Base-by-base conservation (phyloP, 768 basidiomycete genomes). In the Glaciozyma martinii region DNA sequence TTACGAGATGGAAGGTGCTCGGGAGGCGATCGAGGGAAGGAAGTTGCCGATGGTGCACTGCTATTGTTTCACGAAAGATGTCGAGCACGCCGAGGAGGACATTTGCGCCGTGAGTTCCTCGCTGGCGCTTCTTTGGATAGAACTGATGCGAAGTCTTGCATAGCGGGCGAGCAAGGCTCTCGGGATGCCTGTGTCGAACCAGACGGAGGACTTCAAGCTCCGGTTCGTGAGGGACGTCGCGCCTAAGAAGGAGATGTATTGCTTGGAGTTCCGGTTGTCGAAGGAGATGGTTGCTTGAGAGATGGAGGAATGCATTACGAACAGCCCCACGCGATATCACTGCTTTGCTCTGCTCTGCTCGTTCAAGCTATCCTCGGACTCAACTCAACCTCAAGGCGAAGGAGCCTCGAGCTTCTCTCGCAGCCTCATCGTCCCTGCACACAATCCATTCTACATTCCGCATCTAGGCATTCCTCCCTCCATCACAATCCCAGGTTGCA, bases 161-260 rank as follows among this genome's bases (percentile, higher is more conserved):
- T 61, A 70, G 69, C 60, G 69, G 5, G 69, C 69, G 0, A 65
- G 66, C 30, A 44, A 27, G n/a, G 67, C 47, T 12, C 64, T 67
- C 50, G 66, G 66, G 37, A 75, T 80, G 70, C 60, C 77, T 44
- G 71, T 94, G 59, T 77, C 78, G 19, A 78, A 79, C 16, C 18
- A 49, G 0, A 61, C 68, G 3, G 46, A 60, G 5, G 75, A 73
- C 25, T 78, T 73, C 65, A 50, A 74, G 54, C 75, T 90, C 12
- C 86, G 90, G 72, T 81, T 85, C 69, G 93, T 99, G 56, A 85
- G 95, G 61, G 86, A 87, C 15, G 95, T 98, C 15, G 91, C 95
- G 1, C 94, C 94, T 10, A 88, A 85, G 77, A 98, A 99, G 78
- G 87, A 91, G 73, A 97, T 98, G 94, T 98, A 93, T 76, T 93